Evolutionary conservation across 1,284 basidiomycete species (phyloP), one percentile per base, ranked within the genome.

Genomic region (Porodaedalea pini): DNA sequence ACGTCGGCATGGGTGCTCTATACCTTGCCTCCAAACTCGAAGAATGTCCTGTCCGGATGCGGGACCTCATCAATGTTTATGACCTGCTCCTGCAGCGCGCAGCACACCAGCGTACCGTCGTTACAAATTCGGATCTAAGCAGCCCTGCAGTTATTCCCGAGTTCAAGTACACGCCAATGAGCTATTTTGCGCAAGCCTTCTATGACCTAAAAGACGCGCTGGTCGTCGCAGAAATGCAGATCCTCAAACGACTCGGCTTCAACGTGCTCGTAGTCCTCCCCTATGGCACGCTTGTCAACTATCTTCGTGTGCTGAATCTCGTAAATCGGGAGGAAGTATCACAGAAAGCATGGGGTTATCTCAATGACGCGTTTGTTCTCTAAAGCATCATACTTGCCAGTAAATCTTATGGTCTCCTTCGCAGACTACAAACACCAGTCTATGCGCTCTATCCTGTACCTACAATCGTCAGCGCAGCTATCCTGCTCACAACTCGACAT

Each of bases 1-100:
- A 98, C 68, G 82, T 97, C 51, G 89, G 88, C 11, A 93, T 97
- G 82, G 94, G 94, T 10, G 85, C 92, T 0, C 80, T 99, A 13
- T 97, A 95, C 69, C 84, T 99, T 50, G 91, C 94, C 0, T 94
- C 94, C 1, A 99, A 99, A 70, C 81, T 99, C 11, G 92, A 97
- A 73, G 96, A 99, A 74, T 93, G 91, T 60, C 90, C 93, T 0
- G 70, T 96, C 6, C 82, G 94, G 11, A 90, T 98, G 71, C 85
- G 96, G 27, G 94, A 98, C 69, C 82, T 99, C 60, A 87, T 98
- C 73, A 98, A 98, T 70, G 86, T 92, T 45, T 98, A 92, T 71
- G 91, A 98, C 73, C 83, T 92, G 53, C 80, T 98, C 2, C 74
- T 88, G 17, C 86, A 88, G 66, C 85, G 83, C 25, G 76, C 79